A percentile compares a stretch with the other conserved stretches of the same genome.
These are phyloP conservation scores for Eremochloa ophiuroides DNA, from an alignment of 176 grass and related monocot species.

Conservation along the genomic window DNA sequence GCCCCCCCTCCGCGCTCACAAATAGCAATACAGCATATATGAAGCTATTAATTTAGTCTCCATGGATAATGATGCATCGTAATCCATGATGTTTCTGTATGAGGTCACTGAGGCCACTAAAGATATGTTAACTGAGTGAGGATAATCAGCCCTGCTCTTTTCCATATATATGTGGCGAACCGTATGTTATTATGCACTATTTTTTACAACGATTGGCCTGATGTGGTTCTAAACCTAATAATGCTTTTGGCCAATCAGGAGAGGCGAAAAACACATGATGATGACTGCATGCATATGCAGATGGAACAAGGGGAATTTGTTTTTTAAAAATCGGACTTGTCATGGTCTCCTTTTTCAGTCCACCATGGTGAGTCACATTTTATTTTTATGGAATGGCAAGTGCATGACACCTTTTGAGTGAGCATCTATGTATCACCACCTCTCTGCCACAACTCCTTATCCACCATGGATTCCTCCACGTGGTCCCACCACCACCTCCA, in stretches of 20 bases:
- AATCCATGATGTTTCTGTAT: neutral
- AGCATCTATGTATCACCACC: constrained; percentile 47
- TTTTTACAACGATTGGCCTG: neutral
- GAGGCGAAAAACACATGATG: constrained; percentile 6
- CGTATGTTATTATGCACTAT: neutral
- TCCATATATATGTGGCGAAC: constrained; percentile 24
- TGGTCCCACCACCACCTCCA: constrained; percentile 16
- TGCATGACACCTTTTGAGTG: constrained; percentile 38
- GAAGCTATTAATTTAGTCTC: neutral
- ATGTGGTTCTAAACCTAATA: constrained; percentile 25
- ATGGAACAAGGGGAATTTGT: neutral
- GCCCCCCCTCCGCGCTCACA: no score
- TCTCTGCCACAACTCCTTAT: constrained; percentile 45
- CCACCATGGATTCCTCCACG: constrained; percentile 41
- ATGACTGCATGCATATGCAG: neutral
- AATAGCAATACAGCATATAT: neutral
- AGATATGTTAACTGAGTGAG: neutral
- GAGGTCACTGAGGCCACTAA: neutral
- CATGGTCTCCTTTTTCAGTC: constrained; percentile 21
- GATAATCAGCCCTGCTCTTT: neutral
- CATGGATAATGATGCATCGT: neutral
- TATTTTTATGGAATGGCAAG: constrained; percentile 21
- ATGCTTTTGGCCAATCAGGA: neutral
- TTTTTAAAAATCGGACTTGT: neutral
- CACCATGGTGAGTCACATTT: constrained; percentile 27